Conservation (phyloP, 176 grass and related monocot genomes). For the Metroxylon sagu region DNA sequence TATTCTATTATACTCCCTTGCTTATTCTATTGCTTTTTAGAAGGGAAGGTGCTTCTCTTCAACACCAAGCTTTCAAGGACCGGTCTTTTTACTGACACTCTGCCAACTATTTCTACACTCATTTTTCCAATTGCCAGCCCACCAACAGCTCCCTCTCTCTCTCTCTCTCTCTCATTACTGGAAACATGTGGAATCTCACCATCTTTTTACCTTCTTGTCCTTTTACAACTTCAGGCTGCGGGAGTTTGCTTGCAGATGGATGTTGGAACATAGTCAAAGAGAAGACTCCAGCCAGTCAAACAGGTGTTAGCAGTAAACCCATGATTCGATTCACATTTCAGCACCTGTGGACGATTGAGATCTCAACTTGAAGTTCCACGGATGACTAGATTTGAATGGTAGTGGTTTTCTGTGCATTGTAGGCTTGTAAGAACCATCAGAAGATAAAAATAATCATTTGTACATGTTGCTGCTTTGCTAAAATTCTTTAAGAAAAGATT, state of each 20-base stretch:
- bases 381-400: no score
- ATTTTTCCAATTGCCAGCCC: constrained; percentile 40
- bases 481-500: no score
- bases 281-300: constrained; percentile 13
- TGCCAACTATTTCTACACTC: constrained; percentile 52
- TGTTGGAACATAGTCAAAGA: constrained; percentile 65
- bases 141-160: constrained; percentile 28
- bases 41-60: constrained; percentile 81
- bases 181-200: constrained; percentile 76
- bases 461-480: no score
- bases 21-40: constrained; percentile 25
- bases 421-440: no score
- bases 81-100: constrained; percentile 56
- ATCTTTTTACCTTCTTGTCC: constrained; percentile 84
- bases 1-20: constrained; percentile 1
- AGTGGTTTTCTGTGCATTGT: no score
- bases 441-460: no score
- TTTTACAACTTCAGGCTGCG: constrained; percentile 52
- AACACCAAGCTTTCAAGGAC: constrained; percentile 86
- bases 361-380: no score
- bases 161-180: constrained; percentile 23
- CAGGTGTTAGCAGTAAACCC: no score
- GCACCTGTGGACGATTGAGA: no score
- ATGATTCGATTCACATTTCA: no score
- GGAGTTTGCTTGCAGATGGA: constrained; percentile 39